Base-by-base conservation (phyloP, 495 filamentous ascomycete species). In the Penicillium waksmanii region DNA sequence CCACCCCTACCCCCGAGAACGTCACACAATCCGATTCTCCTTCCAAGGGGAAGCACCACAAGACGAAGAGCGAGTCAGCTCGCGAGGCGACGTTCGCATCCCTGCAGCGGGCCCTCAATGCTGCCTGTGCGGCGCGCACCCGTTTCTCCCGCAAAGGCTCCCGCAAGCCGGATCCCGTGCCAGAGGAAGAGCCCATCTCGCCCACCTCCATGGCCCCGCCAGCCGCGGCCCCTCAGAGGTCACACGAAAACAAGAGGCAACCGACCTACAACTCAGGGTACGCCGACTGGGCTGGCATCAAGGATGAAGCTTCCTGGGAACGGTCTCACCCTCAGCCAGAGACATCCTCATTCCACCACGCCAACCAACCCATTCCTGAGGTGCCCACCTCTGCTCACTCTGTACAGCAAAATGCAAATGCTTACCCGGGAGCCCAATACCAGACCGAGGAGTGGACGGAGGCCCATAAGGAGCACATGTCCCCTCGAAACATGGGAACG, bases 21-120 rank as follows among this genome's bases (percentile, higher is more conserved):
- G 62, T 55, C 42, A 58, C 61, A 42, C 70, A 72, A 57, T 61
- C 65, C 12, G 60, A 68, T 31, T 40, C 50, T 13, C 55, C 53
- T 3, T 49, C 59, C 18, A 63, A 59, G 34, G 55, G 60, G 49
- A 77, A 74, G 56, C 75, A 78, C 57, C 71, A 76, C 27, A 78
- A 79, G 57, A 74, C 75, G 13, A 67, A 68, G 43, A 80, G 76
- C 40, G 75, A 80, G 55, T 69, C 76, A 5, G 72, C 74, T 19
- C 74, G 74, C 7, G 75, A 78, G 50, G 77, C 76, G 42, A 80
- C 75, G 3, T 78, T 78, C 59, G 76, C 76, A 3, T 79, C 77
- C 19, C 58, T 80, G 51, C 78, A 80, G 57, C 63, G 77, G 47
- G 78, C 78, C 12, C 63, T 80, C 56, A 75, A 78, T 61, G 77